Evolutionary conservation across 345 rosid genomes (phyloP).

Genomic region (Gossypium longicalyx): DNA sequence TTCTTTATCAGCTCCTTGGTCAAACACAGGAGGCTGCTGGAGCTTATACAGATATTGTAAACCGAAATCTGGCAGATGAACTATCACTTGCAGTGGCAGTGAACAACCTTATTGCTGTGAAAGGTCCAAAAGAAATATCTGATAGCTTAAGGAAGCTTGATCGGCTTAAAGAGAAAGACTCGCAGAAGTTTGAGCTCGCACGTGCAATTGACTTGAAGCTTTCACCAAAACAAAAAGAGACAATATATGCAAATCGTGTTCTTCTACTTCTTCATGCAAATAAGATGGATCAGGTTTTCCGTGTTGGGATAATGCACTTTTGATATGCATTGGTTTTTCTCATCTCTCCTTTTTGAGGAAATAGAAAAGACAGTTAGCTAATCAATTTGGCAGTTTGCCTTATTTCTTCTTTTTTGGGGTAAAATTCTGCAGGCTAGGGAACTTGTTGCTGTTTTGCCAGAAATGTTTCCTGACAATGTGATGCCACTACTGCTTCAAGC

Average conservation of each 20-base stretch:
- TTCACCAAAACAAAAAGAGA: slow-evolving; percentile 65
- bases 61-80: slow-evolving; percentile 72
- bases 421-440: slow-evolving; percentile 72
- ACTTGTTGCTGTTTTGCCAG: slow-evolving; percentile 56
- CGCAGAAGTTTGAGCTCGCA: slow-evolving; percentile 58
- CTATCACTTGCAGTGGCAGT: slow-evolving; percentile 80
- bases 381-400: neutral
- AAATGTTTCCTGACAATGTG: slow-evolving; percentile 59
- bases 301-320: slow-evolving; percentile 10
- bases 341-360: neutral
- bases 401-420: slow-evolving; percentile 9
- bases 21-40: slow-evolving; percentile 53
- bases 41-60: slow-evolving; percentile 57
- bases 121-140: slow-evolving; percentile 75
- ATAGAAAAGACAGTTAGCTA: neutral
- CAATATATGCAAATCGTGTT: slow-evolving; percentile 73
- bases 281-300: slow-evolving; percentile 83
- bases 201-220: slow-evolving; percentile 66
- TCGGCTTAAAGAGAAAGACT: slow-evolving; percentile 64
- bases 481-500: slow-evolving; percentile 77
- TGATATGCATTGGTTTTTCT: neutral
- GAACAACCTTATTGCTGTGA: slow-evolving; percentile 71
- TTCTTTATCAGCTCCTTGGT: slow-evolving; percentile 64
- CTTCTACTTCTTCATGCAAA: slow-evolving; percentile 91
- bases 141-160: slow-evolving; percentile 87